Base-by-base conservation (phyloP, 345 rosid genomes). In the Murraya koenigii region DNA sequence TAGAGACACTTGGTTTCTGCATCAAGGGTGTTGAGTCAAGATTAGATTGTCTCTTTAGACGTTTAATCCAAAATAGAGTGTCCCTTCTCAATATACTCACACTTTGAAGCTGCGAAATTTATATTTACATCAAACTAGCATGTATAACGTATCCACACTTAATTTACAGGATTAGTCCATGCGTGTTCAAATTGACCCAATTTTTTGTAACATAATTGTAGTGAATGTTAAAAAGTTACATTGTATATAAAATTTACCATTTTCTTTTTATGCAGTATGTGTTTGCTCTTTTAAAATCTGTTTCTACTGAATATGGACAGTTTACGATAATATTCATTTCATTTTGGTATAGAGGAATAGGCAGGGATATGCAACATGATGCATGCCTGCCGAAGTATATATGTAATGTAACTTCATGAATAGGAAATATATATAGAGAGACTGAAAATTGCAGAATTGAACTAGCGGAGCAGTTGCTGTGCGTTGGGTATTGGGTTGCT, bases 31-130 rank as follows among this genome's bases (percentile, higher is more conserved):
- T 91, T 25, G 88, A 89, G 52, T 74, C 75, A 20, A 78, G 80
- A 28, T 56, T 88, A 54, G 80, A 85, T 75, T 30, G 78, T 66
- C 54, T 85, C n/a, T 90, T 82, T 66, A 85, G 85, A 75, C 36
- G 85, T 59, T 74, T 88, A 38, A 80, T 86, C 1, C 81, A 84
- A 74, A 79, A 79, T 77, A 86, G 93, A 60, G 83, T 83, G 32
- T 85, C 88, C 1, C 82, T 84, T 19, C 85, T 85, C 8, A 81
- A 82, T 78, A 65, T 80, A 19, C 63, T 82, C 15, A 78, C 88
- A 22, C 79, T 79, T 75, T 83, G 72, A 78, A 28, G 33, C 1
- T 20, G 25, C 2, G 8, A 26, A 1, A 22, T 58, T 28, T 35
- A 66, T 35, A 77, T 23, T 65, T 55, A 25, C 68, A 30, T 47